These are phyloP conservation scores for Cercospora zeae-maydis DNA, from an alignment of 2,329 filamentous ascomycete species.

Conservation along the genomic window DNA sequence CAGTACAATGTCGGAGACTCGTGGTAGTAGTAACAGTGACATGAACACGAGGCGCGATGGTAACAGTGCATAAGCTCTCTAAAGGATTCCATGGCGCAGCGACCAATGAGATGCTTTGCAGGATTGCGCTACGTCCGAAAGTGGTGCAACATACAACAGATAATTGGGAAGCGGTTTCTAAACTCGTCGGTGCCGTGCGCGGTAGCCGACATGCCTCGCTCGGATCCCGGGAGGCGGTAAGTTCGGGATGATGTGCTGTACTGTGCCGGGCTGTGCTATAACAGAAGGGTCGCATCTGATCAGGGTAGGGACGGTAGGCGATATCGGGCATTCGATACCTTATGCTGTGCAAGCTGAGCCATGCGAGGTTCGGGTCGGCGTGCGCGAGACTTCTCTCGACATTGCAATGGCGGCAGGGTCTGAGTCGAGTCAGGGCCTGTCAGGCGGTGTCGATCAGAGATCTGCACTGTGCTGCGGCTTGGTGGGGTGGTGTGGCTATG, in stretches of 20 bases:
- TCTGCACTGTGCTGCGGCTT: background rate
- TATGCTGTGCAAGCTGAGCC: background rate
- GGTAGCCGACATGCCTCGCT: background rate
- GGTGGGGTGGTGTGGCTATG: background rate
- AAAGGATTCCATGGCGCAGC: background rate
- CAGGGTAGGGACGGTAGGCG: background rate
- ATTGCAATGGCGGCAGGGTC: background rate
- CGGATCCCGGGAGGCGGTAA: conserved; percentile 1
- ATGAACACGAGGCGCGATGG: background rate
- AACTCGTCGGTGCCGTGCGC: conserved; percentile 1
- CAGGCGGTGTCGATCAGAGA: background rate
- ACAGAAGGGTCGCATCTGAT: background rate
- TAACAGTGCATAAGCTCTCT: conserved; percentile 2
- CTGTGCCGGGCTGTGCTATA: background rate
- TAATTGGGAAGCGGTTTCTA: conserved; percentile 4
- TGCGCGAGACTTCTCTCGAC: background rate
- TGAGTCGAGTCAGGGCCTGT: background rate
- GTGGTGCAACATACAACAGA: no score
- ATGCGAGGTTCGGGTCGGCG: background rate
- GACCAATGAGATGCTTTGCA: background rate
- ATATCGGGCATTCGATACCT: background rate
- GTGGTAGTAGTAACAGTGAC: background rate
- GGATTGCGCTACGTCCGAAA: conserved; percentile 6
- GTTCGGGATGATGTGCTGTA: background rate
- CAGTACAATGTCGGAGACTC: background rate